Conservation (phyloP, 805 yeast species). For the Naumovozyma dairenensis region DNA sequence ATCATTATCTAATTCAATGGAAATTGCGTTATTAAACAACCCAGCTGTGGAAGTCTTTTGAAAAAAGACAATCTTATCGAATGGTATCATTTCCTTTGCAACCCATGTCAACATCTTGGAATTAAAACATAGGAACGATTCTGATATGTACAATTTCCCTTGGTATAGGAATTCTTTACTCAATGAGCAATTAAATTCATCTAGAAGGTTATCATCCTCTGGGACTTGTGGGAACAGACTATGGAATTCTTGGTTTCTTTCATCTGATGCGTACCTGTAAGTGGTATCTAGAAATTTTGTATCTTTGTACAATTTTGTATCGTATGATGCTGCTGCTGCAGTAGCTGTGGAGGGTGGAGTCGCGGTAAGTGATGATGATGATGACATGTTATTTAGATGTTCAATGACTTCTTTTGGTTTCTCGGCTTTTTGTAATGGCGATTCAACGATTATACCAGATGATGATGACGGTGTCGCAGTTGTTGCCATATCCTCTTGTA, state of each 20-base stretch:
- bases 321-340: constrained; percentile 9
- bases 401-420: constrained; percentile 16
- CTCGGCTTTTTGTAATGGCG: constrained; percentile 14
- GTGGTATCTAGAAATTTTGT: constrained; percentile 49
- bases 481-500: no score
- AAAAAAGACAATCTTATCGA: constrained; percentile 48
- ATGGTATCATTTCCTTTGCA: constrained; percentile 63
- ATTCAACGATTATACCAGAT: constrained; percentile 1
- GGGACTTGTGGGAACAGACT: constrained; percentile 60
- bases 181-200: constrained; percentile 80
- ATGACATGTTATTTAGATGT: not conserved
- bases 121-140: constrained; percentile 71
- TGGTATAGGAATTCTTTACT: constrained; percentile 80
- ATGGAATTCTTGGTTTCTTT: constrained; percentile 70
- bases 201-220: constrained; percentile 60
- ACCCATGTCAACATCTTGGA: constrained; percentile 83
- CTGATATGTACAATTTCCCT: constrained; percentile 78
- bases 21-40: constrained; percentile 81
- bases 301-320: constrained; percentile 41
- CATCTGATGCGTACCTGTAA: constrained; percentile 53
- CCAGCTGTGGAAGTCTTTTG: constrained; percentile 86
- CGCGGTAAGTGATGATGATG: no score
- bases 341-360: no score
- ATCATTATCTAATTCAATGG: constrained; percentile 51
- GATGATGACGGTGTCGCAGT: no score